Conservation (phyloP, 768 basidiomycete species). For the Tylopilus subfusipes region DNA sequence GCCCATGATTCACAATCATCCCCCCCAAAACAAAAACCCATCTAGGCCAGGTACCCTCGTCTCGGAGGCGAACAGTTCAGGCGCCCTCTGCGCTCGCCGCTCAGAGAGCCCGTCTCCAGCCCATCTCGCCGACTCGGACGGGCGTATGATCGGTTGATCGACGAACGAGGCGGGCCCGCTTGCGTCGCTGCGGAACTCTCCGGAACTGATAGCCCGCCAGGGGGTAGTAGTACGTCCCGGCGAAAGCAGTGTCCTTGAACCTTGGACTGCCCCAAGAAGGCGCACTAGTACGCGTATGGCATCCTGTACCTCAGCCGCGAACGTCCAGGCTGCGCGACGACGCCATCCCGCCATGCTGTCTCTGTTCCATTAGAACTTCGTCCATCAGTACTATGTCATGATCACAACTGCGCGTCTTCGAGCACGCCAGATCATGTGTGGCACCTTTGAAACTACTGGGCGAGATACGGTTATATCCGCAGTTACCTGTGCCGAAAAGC, state of each 20-base stretch:
- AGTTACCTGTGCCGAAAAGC: no score
- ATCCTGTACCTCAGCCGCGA: not conserved
- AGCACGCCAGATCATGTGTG: not conserved
- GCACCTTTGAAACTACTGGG: no score
- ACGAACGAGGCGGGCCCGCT: not conserved
- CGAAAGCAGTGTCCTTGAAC: not conserved
- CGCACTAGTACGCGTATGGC: no score
- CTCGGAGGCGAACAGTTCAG: not conserved
- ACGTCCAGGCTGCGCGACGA: not conserved
- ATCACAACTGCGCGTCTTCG: not conserved
- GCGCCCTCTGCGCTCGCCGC: not conserved
- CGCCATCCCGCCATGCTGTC: not conserved
- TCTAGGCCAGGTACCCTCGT: not conserved
- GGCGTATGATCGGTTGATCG: no score
- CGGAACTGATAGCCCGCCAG: not conserved
- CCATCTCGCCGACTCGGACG: not conserved
- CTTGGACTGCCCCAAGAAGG: no score
- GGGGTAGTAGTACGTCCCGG: not conserved
- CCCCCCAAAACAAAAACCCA: not conserved
- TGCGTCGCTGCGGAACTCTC: not conserved
- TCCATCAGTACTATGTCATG: no score
- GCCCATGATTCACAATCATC: slow-evolving; percentile 5
- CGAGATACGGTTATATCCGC: no score
- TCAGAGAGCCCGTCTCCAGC: no score
- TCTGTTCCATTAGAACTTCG: no score